phyloP scores from a whole-genome alignment of 345 rosid genomes.

The Heritiera littoralis region DNA sequence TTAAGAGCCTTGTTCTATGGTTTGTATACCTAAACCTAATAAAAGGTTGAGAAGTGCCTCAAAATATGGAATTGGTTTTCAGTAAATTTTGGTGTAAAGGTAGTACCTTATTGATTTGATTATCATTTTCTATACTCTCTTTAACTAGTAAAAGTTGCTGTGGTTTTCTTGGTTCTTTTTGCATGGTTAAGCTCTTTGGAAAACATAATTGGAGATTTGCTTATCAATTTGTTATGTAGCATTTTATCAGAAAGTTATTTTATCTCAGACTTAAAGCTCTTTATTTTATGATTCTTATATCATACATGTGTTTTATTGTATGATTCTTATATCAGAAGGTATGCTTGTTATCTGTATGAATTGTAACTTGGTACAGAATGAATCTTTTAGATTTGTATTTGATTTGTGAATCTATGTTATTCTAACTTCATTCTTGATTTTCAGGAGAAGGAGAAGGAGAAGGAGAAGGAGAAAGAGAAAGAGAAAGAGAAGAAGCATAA shows the following conservation, averaged over 20 bases:
- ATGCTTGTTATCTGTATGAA: not conserved
- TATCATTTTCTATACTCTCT: not conserved
- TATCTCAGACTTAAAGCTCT: not conserved
- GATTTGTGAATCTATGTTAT: not conserved
- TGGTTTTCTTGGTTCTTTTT: not conserved
- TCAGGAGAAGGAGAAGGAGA: constrained; percentile 63
- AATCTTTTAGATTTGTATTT: not conserved
- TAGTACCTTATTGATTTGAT: not conserved
- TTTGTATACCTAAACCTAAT: not conserved
- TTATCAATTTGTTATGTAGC: not conserved
- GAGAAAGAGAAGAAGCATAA: constrained; percentile 53
- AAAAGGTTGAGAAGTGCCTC: not conserved
- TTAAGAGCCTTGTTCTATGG: constrained; percentile 1
- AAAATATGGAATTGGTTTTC: not conserved
- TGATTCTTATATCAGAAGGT: not conserved
- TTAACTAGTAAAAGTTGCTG: not conserved
- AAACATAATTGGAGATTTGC: not conserved
- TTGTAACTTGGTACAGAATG: not conserved
- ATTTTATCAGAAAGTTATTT: not conserved
- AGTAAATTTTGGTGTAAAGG: constrained; percentile 10
- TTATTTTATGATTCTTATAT: not conserved
- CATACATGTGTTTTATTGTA: not conserved
- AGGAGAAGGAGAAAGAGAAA: constrained; percentile 36
- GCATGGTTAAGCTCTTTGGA: not conserved
- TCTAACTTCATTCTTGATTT: constrained; percentile 15